Base-by-base conservation (phyloP, 352 stramenopile species). In the Pythium sukuiense region DNA sequence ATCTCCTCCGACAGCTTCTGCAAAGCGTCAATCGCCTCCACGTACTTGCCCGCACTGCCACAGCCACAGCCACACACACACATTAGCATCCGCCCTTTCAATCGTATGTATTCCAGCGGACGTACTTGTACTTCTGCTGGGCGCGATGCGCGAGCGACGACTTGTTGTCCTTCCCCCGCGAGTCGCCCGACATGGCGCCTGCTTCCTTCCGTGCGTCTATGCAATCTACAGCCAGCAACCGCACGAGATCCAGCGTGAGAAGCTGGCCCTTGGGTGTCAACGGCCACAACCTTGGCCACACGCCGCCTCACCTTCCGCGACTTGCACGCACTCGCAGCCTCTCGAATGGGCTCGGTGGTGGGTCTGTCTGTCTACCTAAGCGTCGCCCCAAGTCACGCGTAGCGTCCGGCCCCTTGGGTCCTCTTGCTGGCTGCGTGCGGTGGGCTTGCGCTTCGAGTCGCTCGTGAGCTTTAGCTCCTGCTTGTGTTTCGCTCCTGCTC, bases 71-170 rank as follows among this genome's bases (percentile, higher is more conserved):
- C 46, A 49, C 53, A 20, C 4, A 61, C 43, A 63, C 9, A 59
- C 12, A 41, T 32, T 13, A 56, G 43, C 24, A 29, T 54, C 14
- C 20, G 20, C 20, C 20, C 20, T 24, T 0, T 24, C 20, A 24
- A 24, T 24, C 20, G 20, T 24, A 24, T 24, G 20, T 24, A 24
- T 24, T 24, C 20, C 20, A 24, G 20, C 20, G n/a, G 20, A 82
- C 85, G 50, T 65, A 93, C 85, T 94, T 94, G 79, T 89, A 94
- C 69, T 94, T 94, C 68, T 92, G 86, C 76, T 94, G 86, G 32
- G 86, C 86, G 56, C 86, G 86, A 70, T 94, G 86, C 67, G 82
- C 87, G 60, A 94, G 76, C 74, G 86, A 94, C 52, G 83, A 89
- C 76, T 92, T 94, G 77, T 91, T 94, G 73, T 92, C 83, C 70